Percentiles rank a stretch among this genome's conserved stretches.
phyloP scores from a whole-genome alignment of 495 filamentous ascomycete genomes.

The Haplographium delicatum region DNA sequence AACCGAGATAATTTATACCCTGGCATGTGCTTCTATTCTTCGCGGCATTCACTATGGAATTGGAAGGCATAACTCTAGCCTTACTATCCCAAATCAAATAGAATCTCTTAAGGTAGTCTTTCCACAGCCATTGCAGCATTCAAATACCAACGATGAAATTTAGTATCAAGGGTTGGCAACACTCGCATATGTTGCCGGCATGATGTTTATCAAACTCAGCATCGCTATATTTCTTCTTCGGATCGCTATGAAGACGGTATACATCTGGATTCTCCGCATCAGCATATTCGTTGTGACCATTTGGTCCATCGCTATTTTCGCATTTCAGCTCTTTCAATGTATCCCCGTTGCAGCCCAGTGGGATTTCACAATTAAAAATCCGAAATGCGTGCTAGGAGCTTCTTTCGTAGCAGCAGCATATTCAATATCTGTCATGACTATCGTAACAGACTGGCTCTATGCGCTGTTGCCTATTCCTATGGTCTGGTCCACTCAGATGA shows the following conservation, averaged over 20 bases:
- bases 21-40: constrained; percentile 31
- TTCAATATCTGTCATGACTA: constrained; percentile 34
- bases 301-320: constrained; percentile 34
- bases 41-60: constrained; percentile 30
- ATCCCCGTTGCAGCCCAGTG: constrained; percentile 31
- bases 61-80: constrained; percentile 32
- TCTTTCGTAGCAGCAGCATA: constrained; percentile 36
- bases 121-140: too few species aligned
- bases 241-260: constrained; percentile 29
- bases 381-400: constrained; percentile 29
- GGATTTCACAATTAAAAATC: constrained; percentile 31
- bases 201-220: constrained; percentile 42
- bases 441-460: constrained; percentile 38
- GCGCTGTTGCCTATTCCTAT: constrained; percentile 38
- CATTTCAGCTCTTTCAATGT: constrained; percentile 34
- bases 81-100: constrained; percentile 30
- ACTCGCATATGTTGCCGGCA: constrained; percentile 33
- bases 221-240: constrained; percentile 40
- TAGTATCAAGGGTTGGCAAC: constrained; percentile 37
- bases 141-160: too few species aligned
- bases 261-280: constrained; percentile 31
- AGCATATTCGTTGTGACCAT: constrained; percentile 32
- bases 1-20: constrained; percentile 32
- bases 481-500: constrained; percentile 35
- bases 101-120: constrained; percentile 28